Conservation (phyloP, 2,329 filamentous ascomycete genomes). For the Aspergillus viridinutans region DNA sequence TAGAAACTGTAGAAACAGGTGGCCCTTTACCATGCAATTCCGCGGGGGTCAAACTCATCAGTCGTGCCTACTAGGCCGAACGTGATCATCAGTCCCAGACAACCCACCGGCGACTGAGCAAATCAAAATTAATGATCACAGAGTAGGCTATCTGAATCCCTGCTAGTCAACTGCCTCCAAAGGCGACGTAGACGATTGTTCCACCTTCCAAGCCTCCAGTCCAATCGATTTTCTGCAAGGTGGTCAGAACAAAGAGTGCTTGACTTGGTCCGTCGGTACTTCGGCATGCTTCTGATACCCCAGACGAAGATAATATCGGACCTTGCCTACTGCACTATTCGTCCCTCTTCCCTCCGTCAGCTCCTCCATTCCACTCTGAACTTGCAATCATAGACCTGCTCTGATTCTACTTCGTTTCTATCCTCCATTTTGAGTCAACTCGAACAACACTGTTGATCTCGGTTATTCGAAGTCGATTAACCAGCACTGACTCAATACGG, state of each 20-base stretch:
- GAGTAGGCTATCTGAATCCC: background rate
- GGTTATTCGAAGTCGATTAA: background rate
- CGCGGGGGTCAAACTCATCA: background rate
- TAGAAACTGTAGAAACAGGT: slow-evolving; percentile 1
- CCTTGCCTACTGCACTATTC: slow-evolving; percentile 5
- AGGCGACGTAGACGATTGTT: slow-evolving; percentile 9
- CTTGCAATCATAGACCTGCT: background rate
- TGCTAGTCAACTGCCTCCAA: slow-evolving; percentile 10
- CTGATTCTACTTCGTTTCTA: background rate
- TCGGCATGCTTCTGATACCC: slow-evolving; percentile 23
- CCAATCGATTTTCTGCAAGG: slow-evolving; percentile 16
- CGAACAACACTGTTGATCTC: background rate
- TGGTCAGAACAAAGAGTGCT: background rate
- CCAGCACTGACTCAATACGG: background rate
- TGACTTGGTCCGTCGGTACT: background rate
- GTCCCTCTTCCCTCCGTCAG: background rate
- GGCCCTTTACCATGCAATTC: background rate
- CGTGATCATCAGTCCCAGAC: background rate
- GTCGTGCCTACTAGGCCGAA: slow-evolving; percentile 1
- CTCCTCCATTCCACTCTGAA: background rate
- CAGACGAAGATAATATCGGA: slow-evolving; percentile 23
- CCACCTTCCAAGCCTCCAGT: slow-evolving; percentile 9
- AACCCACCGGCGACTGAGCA: background rate
- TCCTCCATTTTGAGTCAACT: background rate
- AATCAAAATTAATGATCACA: background rate